Percentiles rank a stretch among this genome's conserved stretches.
Evolutionary conservation across 495 filamentous ascomycete genomes (phyloP).

Genomic region (Thermothielavioides terrestris): DNA sequence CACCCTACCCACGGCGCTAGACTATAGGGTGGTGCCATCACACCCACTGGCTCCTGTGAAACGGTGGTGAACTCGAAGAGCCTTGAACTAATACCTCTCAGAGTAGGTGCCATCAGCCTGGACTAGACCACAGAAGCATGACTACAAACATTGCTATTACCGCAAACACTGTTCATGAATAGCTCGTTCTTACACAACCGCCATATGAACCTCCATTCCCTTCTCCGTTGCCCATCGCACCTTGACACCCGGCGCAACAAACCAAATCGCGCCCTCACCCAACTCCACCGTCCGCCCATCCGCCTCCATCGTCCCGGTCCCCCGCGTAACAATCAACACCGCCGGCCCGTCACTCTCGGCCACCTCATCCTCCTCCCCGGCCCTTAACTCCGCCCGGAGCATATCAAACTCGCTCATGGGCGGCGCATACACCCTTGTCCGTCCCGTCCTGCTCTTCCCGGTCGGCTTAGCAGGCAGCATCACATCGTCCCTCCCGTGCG

Average conservation of each 20-base stretch:
- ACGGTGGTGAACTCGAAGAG: no score
- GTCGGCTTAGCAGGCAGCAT: conserved; percentile 41
- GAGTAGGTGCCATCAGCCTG: no score
- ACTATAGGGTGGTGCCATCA: no score
- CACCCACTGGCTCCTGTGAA: no score
- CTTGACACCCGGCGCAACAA: conserved; percentile 53
- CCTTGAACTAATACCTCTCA: no score
- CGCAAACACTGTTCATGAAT: no score
- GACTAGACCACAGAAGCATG: no score
- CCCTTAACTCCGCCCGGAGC: conserved; percentile 49
- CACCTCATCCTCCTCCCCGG: conserved; percentile 51
- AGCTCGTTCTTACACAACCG: conserved; percentile 21
- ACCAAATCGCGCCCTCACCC: conserved; percentile 59
- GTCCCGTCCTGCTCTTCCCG: conserved; percentile 47
- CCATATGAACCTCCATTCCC: conserved; percentile 49
- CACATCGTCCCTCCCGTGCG: conserved; percentile 47
- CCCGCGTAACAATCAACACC: conserved; percentile 56
- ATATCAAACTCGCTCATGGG: conserved; percentile 69
- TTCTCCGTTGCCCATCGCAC: conserved; percentile 40
- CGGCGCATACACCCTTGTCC: conserved; percentile 52
- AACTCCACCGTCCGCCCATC: conserved; percentile 46
- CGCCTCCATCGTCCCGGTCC: conserved; percentile 49
- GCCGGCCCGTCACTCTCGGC: conserved; percentile 52
- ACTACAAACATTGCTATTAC: no score
- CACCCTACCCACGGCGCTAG: no score